phyloP scores from a whole-genome alignment of 1,284 basidiomycete genomes.

The Pterulicium gracile region DNA sequence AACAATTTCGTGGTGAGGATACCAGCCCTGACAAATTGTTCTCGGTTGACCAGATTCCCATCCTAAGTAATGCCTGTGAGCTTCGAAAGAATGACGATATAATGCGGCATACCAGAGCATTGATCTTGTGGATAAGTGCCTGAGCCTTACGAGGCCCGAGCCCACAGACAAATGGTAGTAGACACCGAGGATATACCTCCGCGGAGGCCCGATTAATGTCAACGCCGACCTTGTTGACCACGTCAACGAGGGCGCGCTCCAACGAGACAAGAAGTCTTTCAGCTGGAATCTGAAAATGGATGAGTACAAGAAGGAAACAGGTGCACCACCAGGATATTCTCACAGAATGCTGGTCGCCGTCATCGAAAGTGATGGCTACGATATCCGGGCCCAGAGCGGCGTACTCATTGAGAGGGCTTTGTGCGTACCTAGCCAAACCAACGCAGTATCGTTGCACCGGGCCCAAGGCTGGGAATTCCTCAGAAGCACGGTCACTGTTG shows the following conservation, averaged over 20 bases:
- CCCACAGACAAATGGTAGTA: slow-evolving; percentile 90
- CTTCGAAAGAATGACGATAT: slow-evolving; percentile 9
- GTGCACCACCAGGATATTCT: slow-evolving; percentile 18
- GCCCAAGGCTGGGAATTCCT: slow-evolving; percentile 79
- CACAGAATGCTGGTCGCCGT: slow-evolving; percentile 83
- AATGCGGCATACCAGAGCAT: slow-evolving; percentile 42
- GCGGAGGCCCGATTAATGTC: slow-evolving; percentile 86
- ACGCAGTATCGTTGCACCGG: slow-evolving; percentile 89
- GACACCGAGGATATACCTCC: slow-evolving; percentile 38
- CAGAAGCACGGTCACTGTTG: slow-evolving; percentile 76
- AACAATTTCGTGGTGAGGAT: slow-evolving; percentile 82
- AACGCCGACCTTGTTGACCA: slow-evolving; percentile 88
- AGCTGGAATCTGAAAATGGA: slow-evolving; percentile 50
- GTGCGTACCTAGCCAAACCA: slow-evolving; percentile 86
- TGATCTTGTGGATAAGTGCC: slow-evolving; percentile 75
- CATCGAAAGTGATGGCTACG: slow-evolving; percentile 69
- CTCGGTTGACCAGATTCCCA: slow-evolving; percentile 76
- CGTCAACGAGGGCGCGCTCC: slow-evolving; percentile 84
- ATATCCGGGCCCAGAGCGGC: slow-evolving; percentile 81
- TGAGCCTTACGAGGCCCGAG: slow-evolving; percentile 94
- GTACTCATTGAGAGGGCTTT: slow-evolving; percentile 92
- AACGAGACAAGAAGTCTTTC: slow-evolving; percentile 79
- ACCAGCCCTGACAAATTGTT: slow-evolving; percentile 73
- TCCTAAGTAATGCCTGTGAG: slow-evolving; percentile 34
- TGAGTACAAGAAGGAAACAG: slow-evolving; percentile 9